Base-by-base conservation (phyloP, 2,329 filamentous ascomycete genomes). In the Scedosporium aurantiacum region DNA sequence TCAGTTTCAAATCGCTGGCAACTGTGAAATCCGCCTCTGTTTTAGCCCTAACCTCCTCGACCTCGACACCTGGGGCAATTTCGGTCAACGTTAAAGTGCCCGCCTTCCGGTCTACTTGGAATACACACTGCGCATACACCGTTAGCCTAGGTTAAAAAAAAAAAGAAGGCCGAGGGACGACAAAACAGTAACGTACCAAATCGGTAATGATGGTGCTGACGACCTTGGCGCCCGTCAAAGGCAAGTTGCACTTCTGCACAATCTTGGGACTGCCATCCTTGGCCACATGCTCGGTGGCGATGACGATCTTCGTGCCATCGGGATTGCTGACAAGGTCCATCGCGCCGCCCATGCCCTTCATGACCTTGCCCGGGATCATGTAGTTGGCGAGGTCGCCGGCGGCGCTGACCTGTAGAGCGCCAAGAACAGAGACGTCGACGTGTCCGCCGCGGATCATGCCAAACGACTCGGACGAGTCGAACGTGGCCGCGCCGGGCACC, bases 401-500 rank as follows among this genome's bases (percentile, higher is more conserved):
- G 0, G 89, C 89, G 65, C 84, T 87, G 23, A 94, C 90, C 75
- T 95, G 89, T 66, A 93, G 83, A 1, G 90, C 87, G 3, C 90
- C 90, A 0, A 95, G 81, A 68, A 95, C 91, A 0, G 88, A 91
- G 4, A 95, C 86, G 69, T 95, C 87, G 50, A 95, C 86, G 68
- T 91, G 89, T 0, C 90, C 90, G 59, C 89, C 88, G 10, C 90
- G 84, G 67, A 95, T 95, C 90, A 94, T 94, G 66, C 83, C 85
- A 69, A 95, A 95, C 1, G 88, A 91, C 73, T 94, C 90, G 64
- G 87, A 82, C 54, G 84, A 89, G 71, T 91, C 89, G 67, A 94
- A 95, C 8, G 85, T 88, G 0, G 87, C 82, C 0, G 89, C 90
- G 1, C 90, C 90, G 0, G 88, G 86, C 0, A 90, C 76, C 0